Evolutionary conservation across 139 green algal genomes (phyloP), one percentile per base, ranked within the genome.

Genomic region (Chlorella sp.): DNA sequence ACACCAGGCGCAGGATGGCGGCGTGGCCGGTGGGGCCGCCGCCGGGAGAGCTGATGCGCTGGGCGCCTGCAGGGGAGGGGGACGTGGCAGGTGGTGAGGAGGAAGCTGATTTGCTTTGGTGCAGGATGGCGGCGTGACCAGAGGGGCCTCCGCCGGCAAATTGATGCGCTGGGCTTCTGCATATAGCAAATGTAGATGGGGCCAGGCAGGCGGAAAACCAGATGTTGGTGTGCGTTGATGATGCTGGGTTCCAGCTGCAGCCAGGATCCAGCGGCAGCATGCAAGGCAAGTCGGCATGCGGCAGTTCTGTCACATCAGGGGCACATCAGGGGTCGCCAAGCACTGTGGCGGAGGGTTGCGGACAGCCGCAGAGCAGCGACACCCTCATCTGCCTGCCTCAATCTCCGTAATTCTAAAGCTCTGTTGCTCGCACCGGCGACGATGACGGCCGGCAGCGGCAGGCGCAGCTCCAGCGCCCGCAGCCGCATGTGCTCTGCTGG

Each of bases 361-460:
- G n/a, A n/a, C n/a, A n/a, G n/a, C n/a, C n/a, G n/a, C n/a, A n/a
- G n/a, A 68, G 14, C 60, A 68, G 60, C 14, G 18, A 18, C 60
- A 68, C 15, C 60, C 18, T 68, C 60, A 68, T 14, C 60, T n/a
- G 18, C 60, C 60, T 68, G 60, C 14, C 60, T 26, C 18, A 18
- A 68, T 68, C 60, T 26, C 76, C 37, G 2, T 36, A 15, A 42
- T 12, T 11, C 18, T 24, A 36, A 1, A 42, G n/a, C n/a, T n/a
- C 16, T 26, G 16, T 18, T 0, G 42, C 57, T 21, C 81, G 28
- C 42, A 60, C 68, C 83, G 21, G 83, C 37, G 26, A 88, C 83
- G 4, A 88, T 88, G 83, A 88, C 28, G 68, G 40, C 28, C 11
- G 83, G 61, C 53, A 89, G 32, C 28, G 61, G 64, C 71, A 89